A percentile compares a stretch with the other conserved stretches of the same genome.
phyloP scores from a whole-genome alignment of 1,284 basidiomycete genomes.

The Puccinia coronata region DNA sequence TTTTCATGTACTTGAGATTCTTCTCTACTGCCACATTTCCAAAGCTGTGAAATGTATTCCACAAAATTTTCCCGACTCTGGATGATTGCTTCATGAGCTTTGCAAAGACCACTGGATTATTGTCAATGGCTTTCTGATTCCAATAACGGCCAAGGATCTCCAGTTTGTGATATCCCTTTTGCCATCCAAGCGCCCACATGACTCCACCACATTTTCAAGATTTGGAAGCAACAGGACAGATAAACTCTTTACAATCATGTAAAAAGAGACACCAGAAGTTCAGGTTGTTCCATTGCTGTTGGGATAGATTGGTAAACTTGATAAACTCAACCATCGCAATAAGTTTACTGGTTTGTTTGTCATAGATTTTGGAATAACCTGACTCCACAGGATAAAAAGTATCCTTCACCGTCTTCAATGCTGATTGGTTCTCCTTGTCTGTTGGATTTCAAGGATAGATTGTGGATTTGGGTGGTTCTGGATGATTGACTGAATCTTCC shows the following conservation, averaged over 20 bases:
- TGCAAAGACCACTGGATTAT: not conserved
- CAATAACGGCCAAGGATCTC: too few relatives aligned
- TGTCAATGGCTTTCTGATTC: not conserved
- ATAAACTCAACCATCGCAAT: slow-evolving; percentile 11
- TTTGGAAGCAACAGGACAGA: slow-evolving; percentile 11
- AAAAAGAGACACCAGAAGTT: slow-evolving; percentile 10
- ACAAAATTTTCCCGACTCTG: not conserved
- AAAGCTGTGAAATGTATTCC: slow-evolving; percentile 8
- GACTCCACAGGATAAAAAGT: not conserved
- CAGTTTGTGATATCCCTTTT: not conserved
- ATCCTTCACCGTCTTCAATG: slow-evolving; percentile 9
- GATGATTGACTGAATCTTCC: not conserved
- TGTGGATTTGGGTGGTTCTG: not conserved
- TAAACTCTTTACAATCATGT: slow-evolving; percentile 12
- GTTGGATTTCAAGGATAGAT: slow-evolving; percentile 4
- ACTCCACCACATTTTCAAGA: slow-evolving; percentile 3
- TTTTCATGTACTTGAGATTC: slow-evolving; percentile 7
- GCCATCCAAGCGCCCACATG: slow-evolving; percentile 13
- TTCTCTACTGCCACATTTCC: slow-evolving; percentile 10
- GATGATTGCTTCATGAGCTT: not conserved
- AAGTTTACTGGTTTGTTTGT: slow-evolving; percentile 6
- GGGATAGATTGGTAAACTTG: not conserved
- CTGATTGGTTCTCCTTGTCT: not conserved
- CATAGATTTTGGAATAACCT: slow-evolving; percentile 9
- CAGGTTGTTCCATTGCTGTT: not conserved